Percentiles rank a stretch among this genome's conserved stretches.
Evolutionary conservation across 2,329 filamentous ascomycete species (phyloP).

Genomic region (Paraphoma chrysanthemicola): DNA sequence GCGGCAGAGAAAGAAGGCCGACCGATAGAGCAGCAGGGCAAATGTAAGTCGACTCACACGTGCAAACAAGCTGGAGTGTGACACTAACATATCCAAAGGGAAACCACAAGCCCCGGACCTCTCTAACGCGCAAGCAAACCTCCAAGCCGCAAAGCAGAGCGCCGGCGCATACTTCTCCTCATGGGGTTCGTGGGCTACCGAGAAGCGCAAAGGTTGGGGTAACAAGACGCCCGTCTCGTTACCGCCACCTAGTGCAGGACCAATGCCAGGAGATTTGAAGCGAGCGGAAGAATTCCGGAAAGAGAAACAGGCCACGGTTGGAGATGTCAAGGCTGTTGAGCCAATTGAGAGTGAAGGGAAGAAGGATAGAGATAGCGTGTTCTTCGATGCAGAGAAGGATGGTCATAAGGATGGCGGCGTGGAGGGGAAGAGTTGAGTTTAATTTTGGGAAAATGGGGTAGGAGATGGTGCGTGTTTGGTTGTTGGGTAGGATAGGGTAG

Average conservation of each 20-base stretch:
- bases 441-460: no score
- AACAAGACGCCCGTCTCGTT: conserved; percentile 31
- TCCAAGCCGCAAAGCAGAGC: conserved; percentile 60
- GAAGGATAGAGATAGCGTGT: conserved; percentile 18
- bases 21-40: conserved; percentile 16
- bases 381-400: conserved; percentile 27
- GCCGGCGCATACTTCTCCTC: conserved; percentile 70
- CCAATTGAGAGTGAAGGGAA: conserved; percentile 5
- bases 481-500: no score
- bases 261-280: conserved; percentile 31
- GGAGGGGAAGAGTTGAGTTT: no score
- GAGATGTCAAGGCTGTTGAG: background rate
- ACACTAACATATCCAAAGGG: conserved; percentile 19
- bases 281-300: conserved; percentile 35
- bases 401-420: background rate
- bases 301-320: conserved; percentile 21
- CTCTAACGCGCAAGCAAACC: conserved; percentile 61
- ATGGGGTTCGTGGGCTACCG: conserved; percentile 71
- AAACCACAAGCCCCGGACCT: conserved; percentile 56
- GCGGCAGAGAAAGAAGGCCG: conserved; percentile 41
- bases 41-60: conserved; percentile 27
- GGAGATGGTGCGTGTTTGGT: no score
- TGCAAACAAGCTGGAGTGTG: background rate
- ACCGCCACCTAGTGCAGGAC: conserved; percentile 22
- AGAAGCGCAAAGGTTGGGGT: conserved; percentile 67